Evolutionary conservation across 306 rosid genomes (phyloP).

Genomic region (Castanea crenata): DNA sequence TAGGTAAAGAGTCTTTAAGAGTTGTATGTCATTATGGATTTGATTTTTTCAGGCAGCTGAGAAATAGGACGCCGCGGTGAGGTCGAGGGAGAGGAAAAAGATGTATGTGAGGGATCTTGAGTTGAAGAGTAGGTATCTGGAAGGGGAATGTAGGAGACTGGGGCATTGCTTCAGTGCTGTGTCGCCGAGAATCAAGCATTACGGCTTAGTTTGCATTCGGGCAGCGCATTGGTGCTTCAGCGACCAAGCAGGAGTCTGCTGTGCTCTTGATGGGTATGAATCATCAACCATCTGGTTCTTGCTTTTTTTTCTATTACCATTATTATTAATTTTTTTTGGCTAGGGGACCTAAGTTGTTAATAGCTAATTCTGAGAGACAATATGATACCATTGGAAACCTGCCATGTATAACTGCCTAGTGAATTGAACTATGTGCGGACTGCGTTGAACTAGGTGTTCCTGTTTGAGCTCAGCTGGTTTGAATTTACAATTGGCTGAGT

Average conservation of each 20-base stretch:
- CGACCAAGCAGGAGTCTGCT: constrained; percentile 98
- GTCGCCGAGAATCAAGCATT: constrained; percentile 85
- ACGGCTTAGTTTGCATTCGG: constrained; percentile 65
- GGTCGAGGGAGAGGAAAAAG: constrained; percentile 89
- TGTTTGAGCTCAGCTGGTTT: not conserved
- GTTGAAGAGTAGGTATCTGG: constrained; percentile 72
- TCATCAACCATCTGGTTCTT: constrained; percentile 2
- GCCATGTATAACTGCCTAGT: not conserved
- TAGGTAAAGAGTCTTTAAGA: not conserved
- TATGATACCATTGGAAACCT: not conserved
- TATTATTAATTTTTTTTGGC: not conserved
- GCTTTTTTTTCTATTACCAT: not conserved
- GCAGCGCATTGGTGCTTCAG: constrained; percentile 59
- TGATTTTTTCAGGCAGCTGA: constrained; percentile 66
- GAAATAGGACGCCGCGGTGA: constrained; percentile 93
- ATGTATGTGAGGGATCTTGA: constrained; percentile 67
- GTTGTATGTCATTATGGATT: not conserved
- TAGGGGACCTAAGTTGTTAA: not conserved
- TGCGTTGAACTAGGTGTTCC: no score
- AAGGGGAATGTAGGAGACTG: constrained; percentile 88
- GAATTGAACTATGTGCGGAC: not conserved
- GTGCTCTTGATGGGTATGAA: constrained; percentile 96
- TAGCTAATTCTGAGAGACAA: no score
- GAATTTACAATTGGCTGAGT: not conserved
- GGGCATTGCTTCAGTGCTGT: constrained; percentile 82